Evolutionary conservation across 345 rosid genomes (phyloP).

Genomic region (Cardiospermum halicacabum): DNA sequence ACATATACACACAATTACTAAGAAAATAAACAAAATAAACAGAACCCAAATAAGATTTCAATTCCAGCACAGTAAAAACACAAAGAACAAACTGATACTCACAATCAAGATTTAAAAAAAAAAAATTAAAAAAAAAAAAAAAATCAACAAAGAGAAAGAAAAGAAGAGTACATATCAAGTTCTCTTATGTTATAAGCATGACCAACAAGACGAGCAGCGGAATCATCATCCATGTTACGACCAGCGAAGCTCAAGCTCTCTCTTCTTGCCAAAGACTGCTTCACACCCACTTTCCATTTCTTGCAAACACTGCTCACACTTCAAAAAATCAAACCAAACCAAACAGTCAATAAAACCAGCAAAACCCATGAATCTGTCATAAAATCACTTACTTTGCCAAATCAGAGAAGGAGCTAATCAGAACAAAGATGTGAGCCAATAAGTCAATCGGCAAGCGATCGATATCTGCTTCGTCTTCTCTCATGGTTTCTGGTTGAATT

Average conservation of each 20-base stretch:
- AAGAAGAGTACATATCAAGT: constrained; percentile 49
- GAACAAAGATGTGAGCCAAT: constrained; percentile 58
- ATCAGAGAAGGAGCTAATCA: constrained; percentile 71
- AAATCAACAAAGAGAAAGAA: not conserved
- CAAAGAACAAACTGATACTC: not conserved
- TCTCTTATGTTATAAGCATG: constrained; percentile 76
- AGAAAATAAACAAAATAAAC: not conserved
- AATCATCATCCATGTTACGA: constrained; percentile 78
- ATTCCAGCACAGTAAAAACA: not conserved
- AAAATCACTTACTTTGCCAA: constrained; percentile 61
- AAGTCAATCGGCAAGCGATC: constrained; percentile 76
- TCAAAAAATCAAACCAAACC: not conserved
- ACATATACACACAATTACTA: not conserved
- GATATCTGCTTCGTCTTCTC: constrained; percentile 58
- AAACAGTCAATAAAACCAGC: not conserved
- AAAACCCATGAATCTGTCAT: constrained; percentile 1
- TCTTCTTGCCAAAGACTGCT: constrained; percentile 68
- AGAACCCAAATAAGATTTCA: not conserved
- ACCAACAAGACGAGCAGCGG: constrained; percentile 65
- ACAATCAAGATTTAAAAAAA: not conserved
- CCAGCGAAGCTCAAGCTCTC: constrained; percentile 68
- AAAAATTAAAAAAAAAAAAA: not conserved
- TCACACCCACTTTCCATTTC: constrained; percentile 89
- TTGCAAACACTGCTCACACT: constrained; percentile 83
- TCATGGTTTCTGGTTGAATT: not conserved